Evolutionary conservation across 1,284 basidiomycete genomes (phyloP).

Genomic region (Heterobasidion occidentale): DNA sequence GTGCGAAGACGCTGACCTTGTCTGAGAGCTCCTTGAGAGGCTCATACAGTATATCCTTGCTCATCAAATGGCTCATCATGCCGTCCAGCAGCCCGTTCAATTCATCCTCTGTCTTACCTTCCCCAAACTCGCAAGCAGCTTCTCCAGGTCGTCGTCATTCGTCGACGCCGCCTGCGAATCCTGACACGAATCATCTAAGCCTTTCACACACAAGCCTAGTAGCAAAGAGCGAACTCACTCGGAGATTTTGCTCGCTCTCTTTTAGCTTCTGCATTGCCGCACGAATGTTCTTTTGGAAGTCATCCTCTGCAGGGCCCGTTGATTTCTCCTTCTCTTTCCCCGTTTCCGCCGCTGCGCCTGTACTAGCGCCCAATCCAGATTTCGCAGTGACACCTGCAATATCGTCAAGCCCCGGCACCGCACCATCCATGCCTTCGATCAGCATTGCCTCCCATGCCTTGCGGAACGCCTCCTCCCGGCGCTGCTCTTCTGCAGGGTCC

Average conservation of each 20-base stretch:
- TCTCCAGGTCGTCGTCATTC: slow-evolving; percentile 34
- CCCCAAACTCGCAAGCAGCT: slow-evolving; percentile 40
- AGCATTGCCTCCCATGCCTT: slow-evolving; percentile 76
- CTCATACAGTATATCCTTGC: slow-evolving; percentile 89
- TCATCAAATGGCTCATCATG: slow-evolving; percentile 94
- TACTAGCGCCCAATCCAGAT: neutral
- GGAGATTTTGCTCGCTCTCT: slow-evolving; percentile 57
- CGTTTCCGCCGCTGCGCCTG: slow-evolving; percentile 6
- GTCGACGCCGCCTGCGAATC: slow-evolving; percentile 19
- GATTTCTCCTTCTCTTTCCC: slow-evolving; percentile 24
- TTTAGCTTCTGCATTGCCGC: slow-evolving; percentile 78
- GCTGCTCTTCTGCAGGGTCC: slow-evolving; percentile 25
- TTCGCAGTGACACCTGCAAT: slow-evolving; percentile 17
- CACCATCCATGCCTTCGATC: slow-evolving; percentile 54
- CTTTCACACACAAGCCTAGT: neutral
- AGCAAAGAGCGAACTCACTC: slow-evolving; percentile 22
- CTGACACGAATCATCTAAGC: neutral
- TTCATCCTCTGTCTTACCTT: slow-evolving; percentile 48
- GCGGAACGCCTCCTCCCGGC: slow-evolving; percentile 40
- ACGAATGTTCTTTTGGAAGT: slow-evolving; percentile 73
- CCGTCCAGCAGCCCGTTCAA: slow-evolving; percentile 76
- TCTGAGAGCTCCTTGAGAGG: slow-evolving; percentile 84
- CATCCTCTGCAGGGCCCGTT: slow-evolving; percentile 21
- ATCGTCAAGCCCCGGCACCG: slow-evolving; percentile 18
- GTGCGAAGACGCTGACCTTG: slow-evolving; percentile 44